Evolutionary conservation across 2,329 filamentous ascomycete genomes (phyloP), one percentile per base, ranked within the genome.

Genomic region (Aurifilum marmelostoma): DNA sequence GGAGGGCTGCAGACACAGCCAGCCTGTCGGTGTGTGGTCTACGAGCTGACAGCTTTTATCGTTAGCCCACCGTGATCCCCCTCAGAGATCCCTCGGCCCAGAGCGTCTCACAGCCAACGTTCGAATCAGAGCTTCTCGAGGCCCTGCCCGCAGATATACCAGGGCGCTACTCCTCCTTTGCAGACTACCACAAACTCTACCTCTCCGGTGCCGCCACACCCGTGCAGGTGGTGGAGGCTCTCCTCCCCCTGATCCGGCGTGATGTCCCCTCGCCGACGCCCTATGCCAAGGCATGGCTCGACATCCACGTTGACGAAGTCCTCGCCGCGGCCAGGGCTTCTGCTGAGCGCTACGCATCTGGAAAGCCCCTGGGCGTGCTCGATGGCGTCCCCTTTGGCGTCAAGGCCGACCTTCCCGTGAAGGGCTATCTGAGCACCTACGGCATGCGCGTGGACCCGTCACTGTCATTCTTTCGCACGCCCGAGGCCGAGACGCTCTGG

Each of bases 371-470:
- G 21, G 85, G 92, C 16, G 81, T 92, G 6, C 81, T 97, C 9
- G 94, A 97, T 75, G 94, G 94, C 16, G 88, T 97, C 0, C 94
- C 93, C 0, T 87, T 97, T 63, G 91, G 90, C 0, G 87, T 96
- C 74, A 97, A 97, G 80, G 93, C 97, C 75, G 93, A 97, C 75
- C 85, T 90, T 21, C 85, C 91, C 72, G 82, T 94, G 41, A 84
- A 88, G 72, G 92, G 91, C 18, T 94, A 93, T 76, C 85, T 87
- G 64, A 87, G 85, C 71, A 90, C 88, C 66, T 80, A 87, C 62
- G 93, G 91, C 29, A 89, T 90, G 74, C 84, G 91, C 72, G 85
- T 87, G 68, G 85, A 82, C 1, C 75, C 82, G 29, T 64, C 62
- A 32, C 29, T 50, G 21, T 50, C 52, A 2, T 83, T 79, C 73